Percentiles rank a stretch among this genome's conserved stretches.
These are phyloP conservation scores for Acer campestre DNA, from an alignment of 345 rosid genomes.

Conservation along the genomic window DNA sequence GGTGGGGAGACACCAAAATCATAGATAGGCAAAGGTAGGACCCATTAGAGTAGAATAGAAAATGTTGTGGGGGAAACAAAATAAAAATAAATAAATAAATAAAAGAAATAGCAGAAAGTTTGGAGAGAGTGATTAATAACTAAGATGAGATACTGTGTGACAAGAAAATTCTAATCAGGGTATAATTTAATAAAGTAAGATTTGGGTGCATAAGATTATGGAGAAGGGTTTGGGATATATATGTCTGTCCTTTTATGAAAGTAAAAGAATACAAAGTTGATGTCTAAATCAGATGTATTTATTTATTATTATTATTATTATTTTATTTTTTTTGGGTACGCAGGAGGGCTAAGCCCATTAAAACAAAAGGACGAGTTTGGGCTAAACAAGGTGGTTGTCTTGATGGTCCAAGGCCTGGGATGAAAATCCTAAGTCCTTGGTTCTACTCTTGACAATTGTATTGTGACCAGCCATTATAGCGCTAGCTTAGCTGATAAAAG, in stretches of 20 bases:
- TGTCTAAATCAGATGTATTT: not conserved
- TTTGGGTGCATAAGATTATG: not conserved
- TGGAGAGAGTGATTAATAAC: not conserved
- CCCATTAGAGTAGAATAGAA: constrained; percentile 11
- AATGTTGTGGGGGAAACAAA: not conserved
- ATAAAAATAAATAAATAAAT: not conserved
- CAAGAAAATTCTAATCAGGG: not conserved
- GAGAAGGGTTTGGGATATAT: not conserved
- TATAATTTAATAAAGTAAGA: constrained; percentile 1
- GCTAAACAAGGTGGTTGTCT: too few species aligned
- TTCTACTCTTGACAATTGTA: too few species aligned
- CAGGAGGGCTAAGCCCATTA: too few species aligned
- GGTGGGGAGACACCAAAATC: constrained; percentile 19
- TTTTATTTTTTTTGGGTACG: too few species aligned
- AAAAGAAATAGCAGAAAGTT: not conserved
- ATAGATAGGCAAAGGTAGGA: not conserved
- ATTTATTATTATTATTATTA: not conserved
- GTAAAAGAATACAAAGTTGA: not conserved
- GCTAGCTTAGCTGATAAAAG: too few species aligned
- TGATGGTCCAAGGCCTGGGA: too few species aligned
- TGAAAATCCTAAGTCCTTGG: too few species aligned
- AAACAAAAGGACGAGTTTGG: too few species aligned
- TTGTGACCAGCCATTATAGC: too few species aligned
- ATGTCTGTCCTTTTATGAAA: not conserved
- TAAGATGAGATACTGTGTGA: not conserved